A percentile compares a stretch with the other conserved stretches of the same genome.
These are phyloP conservation scores for Entomortierella chlamydospora DNA, from an alignment of 192 early-diverging fungal genomes.

Conservation along the genomic window DNA sequence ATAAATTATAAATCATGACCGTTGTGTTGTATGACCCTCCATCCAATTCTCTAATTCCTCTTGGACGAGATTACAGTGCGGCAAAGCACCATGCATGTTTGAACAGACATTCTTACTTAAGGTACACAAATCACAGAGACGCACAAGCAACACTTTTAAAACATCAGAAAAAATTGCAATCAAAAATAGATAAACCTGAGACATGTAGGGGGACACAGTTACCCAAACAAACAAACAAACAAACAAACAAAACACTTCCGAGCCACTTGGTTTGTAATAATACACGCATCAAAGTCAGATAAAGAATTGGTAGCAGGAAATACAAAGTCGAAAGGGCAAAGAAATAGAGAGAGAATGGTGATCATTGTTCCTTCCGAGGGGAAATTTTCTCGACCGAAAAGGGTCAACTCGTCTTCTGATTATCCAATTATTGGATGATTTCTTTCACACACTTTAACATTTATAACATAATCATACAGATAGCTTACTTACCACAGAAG, in stretches of 20 bases:
- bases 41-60: too few species aligned
- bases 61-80: too few species aligned
- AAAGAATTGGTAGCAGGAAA: too few species aligned
- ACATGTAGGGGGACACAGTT: not conserved
- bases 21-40: too few species aligned
- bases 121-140: not conserved
- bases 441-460: not conserved
- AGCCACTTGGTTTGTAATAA: not conserved
- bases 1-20: too few species aligned
- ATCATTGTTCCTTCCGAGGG: not conserved
- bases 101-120: not conserved
- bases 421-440: not conserved
- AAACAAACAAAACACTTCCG: too few species aligned
- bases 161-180: not conserved
- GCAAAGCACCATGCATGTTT: too few species aligned
- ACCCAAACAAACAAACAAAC: not conserved
- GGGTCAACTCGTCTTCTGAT: not conserved
- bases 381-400: too few species aligned
- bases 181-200: not conserved
- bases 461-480: not conserved
- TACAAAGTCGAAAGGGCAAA: not conserved
- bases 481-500: slow-evolving; percentile 31
- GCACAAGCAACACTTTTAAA: not conserved
- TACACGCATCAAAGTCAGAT: not conserved
- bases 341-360: not conserved